A percentile compares a stretch with the other conserved stretches of the same genome.
phyloP scores from a whole-genome alignment of 495 filamentous ascomycete genomes.

The Hyaloscypha variabilis region DNA sequence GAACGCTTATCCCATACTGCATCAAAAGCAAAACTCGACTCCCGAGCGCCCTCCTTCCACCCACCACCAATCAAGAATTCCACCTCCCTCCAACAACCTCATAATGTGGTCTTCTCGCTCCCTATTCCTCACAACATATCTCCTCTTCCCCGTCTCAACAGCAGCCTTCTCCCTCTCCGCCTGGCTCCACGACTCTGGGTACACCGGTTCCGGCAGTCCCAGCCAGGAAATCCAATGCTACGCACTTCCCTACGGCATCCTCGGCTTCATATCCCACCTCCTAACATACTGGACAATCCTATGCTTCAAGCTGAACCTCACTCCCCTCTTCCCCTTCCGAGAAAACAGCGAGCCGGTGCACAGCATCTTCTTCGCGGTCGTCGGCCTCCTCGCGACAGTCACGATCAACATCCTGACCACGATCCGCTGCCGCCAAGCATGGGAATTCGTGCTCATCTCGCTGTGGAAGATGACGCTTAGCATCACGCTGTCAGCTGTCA shows the following conservation, averaged over 20 bases:
- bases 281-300: background rate
- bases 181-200: too few relatives aligned
- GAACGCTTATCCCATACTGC: too few relatives aligned
- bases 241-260: background rate
- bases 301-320: background rate
- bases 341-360: background rate
- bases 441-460: background rate
- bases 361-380: background rate
- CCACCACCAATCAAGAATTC: too few relatives aligned
- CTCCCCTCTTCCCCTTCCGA: background rate
- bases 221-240: conserved; percentile 8
- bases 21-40: too few relatives aligned
- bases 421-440: background rate
- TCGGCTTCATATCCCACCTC: background rate
- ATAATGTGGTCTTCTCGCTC: too few relatives aligned
- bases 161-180: too few relatives aligned
- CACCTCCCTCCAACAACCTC: too few relatives aligned
- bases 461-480: background rate
- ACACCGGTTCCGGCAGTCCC: too few relatives aligned
- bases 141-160: too few relatives aligned
- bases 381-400: background rate
- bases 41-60: too few relatives aligned
- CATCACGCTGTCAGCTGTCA: background rate
- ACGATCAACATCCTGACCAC: background rate
- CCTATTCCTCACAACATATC: too few relatives aligned